Conservation (phyloP, 257 asterid genomes). For the Gentiana straminea region DNA sequence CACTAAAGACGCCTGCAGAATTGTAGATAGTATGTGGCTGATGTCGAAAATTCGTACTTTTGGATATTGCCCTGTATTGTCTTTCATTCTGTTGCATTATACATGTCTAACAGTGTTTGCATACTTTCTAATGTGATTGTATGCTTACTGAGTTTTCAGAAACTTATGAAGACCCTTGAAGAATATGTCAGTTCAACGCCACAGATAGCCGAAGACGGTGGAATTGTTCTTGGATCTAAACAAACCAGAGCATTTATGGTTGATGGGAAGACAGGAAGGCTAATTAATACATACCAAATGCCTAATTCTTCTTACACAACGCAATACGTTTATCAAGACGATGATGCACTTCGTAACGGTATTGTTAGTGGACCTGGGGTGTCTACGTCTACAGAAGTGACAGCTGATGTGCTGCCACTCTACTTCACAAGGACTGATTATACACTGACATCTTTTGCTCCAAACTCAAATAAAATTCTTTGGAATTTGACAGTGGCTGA, state of each 20-base stretch:
- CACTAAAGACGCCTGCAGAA: too few species aligned
- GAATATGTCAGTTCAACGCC: slow-evolving; percentile 88
- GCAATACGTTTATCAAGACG: slow-evolving; percentile 14
- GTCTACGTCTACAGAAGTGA: slow-evolving; percentile 24
- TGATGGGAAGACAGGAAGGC: slow-evolving; percentile 71
- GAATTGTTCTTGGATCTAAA: slow-evolving; percentile 80
- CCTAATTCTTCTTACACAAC: slow-evolving; percentile 32
- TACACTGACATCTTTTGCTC: slow-evolving; percentile 63
- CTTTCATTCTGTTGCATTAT: too few species aligned
- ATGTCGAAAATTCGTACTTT: too few species aligned
- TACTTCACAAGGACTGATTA: slow-evolving; percentile 91
- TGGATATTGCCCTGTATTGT: too few species aligned
- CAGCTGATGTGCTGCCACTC: slow-evolving; percentile 44
- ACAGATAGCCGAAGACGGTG: slow-evolving; percentile 91
- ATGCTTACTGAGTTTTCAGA: slow-evolving; percentile 27
- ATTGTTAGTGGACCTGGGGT: slow-evolving; percentile 32
- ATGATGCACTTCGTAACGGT: slow-evolving; percentile 22
- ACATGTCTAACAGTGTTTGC: too few species aligned
- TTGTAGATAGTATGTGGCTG: too few species aligned
- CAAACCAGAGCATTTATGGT: slow-evolving; percentile 59
- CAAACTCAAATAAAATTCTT: slow-evolving; percentile 61
- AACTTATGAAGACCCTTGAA: slow-evolving; percentile 69
- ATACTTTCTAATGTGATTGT: not conserved
- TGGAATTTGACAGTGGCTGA: slow-evolving; percentile 95
- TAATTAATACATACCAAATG: slow-evolving; percentile 39